Conservation (phyloP, 495 filamentous ascomycete species). For the Polyplosphaeria fusca region DNA sequence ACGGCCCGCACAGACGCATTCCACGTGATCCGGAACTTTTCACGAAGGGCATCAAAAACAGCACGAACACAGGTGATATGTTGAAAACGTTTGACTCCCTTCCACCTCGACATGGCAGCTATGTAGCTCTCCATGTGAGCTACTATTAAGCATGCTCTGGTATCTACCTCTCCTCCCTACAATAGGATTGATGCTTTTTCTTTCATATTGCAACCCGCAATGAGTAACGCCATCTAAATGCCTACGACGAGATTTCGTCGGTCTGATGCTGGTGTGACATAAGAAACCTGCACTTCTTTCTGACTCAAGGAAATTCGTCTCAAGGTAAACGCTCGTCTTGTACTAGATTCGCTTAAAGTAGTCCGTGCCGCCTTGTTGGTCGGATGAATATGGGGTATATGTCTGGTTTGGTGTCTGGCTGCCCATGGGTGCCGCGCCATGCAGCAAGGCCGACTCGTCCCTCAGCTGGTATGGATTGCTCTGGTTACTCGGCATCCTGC, state of each 20-base stretch:
- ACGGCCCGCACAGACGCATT: too few species aligned
- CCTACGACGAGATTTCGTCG: neutral
- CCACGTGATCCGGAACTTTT: too few species aligned
- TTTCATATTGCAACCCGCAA: neutral
- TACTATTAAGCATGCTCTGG: too few species aligned
- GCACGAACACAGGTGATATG: too few species aligned
- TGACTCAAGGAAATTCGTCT: neutral
- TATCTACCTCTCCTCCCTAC: neutral
- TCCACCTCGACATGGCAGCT: too few species aligned
- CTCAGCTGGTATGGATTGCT: constrained; percentile 25
- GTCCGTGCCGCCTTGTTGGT: neutral
- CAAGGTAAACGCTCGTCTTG: neutral
- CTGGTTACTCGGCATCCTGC: constrained; percentile 3
- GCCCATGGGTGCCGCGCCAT: constrained; percentile 39
- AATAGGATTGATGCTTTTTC: neutral
- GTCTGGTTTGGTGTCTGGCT: neutral
- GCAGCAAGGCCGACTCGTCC: constrained; percentile 29
- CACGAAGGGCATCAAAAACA: too few species aligned
- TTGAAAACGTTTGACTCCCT: too few species aligned
- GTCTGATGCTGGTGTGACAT: neutral
- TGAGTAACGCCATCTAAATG: neutral
- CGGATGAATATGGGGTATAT: neutral
- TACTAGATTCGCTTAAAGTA: neutral
- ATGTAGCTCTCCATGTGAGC: too few species aligned
- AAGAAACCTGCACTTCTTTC: neutral